These are phyloP conservation scores for Dothidotthia symphoricarpi DNA, from an alignment of 2,329 filamentous ascomycete genomes.

Conservation along the genomic window DNA sequence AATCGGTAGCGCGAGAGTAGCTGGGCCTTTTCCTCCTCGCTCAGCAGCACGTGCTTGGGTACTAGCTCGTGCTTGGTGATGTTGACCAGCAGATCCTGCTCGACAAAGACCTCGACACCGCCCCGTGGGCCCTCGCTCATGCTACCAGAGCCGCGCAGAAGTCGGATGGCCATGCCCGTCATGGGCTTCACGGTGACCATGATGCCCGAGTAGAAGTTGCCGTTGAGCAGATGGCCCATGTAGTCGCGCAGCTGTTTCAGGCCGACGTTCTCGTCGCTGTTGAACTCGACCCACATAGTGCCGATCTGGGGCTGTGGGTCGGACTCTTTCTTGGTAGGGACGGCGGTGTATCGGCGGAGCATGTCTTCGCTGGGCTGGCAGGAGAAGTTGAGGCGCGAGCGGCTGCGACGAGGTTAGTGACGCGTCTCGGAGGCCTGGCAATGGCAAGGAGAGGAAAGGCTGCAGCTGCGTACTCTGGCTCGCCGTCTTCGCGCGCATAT, in stretches of 20 bases:
- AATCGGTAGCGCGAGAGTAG: constrained; percentile 86
- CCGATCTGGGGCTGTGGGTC: constrained; percentile 74
- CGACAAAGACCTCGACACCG: constrained; percentile 90
- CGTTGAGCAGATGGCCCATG: constrained; percentile 73
- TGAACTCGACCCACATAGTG: constrained; percentile 92
- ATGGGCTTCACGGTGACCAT: constrained; percentile 82
- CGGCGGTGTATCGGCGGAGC: constrained; percentile 77
- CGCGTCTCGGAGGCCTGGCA: background rate
- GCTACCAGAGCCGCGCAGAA: constrained; percentile 31
- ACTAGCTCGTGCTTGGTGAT: constrained; percentile 98
- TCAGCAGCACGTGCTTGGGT: constrained; percentile 87
- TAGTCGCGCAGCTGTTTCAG: constrained; percentile 91
- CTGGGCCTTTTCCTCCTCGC: constrained; percentile 81
- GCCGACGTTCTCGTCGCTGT: constrained; percentile 73
- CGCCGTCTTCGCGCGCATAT: constrained; percentile 71
- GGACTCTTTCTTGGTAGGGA: constrained; percentile 66
- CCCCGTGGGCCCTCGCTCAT: constrained; percentile 63
- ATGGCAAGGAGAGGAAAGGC: constrained; percentile 2
- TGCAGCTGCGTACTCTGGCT: constrained; percentile 63
- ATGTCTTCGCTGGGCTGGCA: constrained; percentile 80
- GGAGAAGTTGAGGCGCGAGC: constrained; percentile 81
- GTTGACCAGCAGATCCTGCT: constrained; percentile 94
- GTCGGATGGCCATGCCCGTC: constrained; percentile 67
- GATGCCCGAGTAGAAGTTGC: constrained; percentile 86
- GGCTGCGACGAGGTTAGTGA: constrained; percentile 53